phyloP scores from a whole-genome alignment of 768 basidiomycete genomes.

The Suillus variegatus region DNA sequence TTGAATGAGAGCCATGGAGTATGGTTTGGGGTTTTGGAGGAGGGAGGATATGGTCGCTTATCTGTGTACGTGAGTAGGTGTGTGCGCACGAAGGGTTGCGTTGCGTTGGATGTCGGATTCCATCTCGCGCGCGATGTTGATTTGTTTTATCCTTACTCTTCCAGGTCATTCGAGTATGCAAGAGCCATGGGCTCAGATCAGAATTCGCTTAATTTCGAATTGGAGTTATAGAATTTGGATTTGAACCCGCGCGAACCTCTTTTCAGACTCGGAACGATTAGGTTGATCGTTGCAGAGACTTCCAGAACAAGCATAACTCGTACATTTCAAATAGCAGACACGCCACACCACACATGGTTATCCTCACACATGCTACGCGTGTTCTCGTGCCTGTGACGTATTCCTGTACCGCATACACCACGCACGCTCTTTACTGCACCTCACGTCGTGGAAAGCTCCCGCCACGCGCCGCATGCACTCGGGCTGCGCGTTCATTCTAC shows the following conservation, averaged over 20 bases:
- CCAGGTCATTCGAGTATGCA: slow-evolving; percentile 51
- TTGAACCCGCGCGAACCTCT: no score
- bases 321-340: background rate
- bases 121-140: background rate
- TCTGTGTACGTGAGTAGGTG: slow-evolving; percentile 44
- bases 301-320: background rate
- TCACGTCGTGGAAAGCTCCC: no score
- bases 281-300: background rate
- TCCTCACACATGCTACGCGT: background rate
- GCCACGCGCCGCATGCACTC: no score
- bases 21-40: slow-evolving; percentile 56
- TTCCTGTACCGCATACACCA: background rate
- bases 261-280: background rate
- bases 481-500: no score
- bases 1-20: slow-evolving; percentile 55
- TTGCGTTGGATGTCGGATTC: no score
- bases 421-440: background rate
- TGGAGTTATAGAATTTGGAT: background rate
- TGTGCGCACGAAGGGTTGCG: background rate
- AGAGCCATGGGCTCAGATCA: slow-evolving; percentile 49
- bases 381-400: background rate
- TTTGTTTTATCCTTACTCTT: background rate
- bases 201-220: slow-evolving; percentile 32
- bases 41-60: slow-evolving; percentile 57
- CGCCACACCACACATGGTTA: background rate